Evolutionary conservation across 306 rosid genomes (phyloP).

Genomic region (Dalbergia oliveri): DNA sequence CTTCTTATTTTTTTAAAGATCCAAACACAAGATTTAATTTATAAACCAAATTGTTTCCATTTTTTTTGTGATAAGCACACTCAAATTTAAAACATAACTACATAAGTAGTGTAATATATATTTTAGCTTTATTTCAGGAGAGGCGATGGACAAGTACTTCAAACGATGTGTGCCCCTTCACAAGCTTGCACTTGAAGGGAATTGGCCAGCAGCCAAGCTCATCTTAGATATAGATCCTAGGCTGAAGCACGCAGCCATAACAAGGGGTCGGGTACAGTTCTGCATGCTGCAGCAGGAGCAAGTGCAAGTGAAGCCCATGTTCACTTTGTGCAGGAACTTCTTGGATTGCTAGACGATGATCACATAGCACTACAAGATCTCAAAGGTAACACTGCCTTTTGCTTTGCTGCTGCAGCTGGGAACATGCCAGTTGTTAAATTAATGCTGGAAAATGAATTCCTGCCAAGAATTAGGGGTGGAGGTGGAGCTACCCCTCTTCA

Average conservation of each 20-base stretch:
- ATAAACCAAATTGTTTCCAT: too few relatives aligned
- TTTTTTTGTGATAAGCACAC: too few relatives aligned
- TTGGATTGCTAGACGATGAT: not conserved
- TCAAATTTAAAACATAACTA: too few relatives aligned
- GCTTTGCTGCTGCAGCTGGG: conserved; percentile 46
- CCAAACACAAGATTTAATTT: too few relatives aligned
- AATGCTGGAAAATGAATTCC: not conserved
- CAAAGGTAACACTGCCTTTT: conserved; percentile 47
- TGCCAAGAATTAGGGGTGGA: conserved; percentile 25
- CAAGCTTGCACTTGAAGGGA: conserved; percentile 37
- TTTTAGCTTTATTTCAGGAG: too few relatives aligned
- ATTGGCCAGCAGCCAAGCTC: conserved; percentile 35
- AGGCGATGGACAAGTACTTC: not conserved
- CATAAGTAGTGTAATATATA: too few relatives aligned
- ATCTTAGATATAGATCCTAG: not conserved
- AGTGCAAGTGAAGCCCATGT: not conserved
- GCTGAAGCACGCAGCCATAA: conserved; percentile 36
- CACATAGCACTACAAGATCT: conserved; percentile 11
- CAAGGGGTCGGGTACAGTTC: conserved; percentile 14
- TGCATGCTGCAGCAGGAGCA: conserved; percentile 48
- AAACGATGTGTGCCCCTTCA: conserved; percentile 49
- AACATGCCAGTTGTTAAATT: conserved; percentile 1
- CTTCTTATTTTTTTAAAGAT: too few relatives aligned
- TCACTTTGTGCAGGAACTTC: conserved; percentile 29
- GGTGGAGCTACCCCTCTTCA: conserved; percentile 34